Conservation (phyloP, 2,329 filamentous ascomycete genomes). For the Neoscytalidium dimidiatum region DNA sequence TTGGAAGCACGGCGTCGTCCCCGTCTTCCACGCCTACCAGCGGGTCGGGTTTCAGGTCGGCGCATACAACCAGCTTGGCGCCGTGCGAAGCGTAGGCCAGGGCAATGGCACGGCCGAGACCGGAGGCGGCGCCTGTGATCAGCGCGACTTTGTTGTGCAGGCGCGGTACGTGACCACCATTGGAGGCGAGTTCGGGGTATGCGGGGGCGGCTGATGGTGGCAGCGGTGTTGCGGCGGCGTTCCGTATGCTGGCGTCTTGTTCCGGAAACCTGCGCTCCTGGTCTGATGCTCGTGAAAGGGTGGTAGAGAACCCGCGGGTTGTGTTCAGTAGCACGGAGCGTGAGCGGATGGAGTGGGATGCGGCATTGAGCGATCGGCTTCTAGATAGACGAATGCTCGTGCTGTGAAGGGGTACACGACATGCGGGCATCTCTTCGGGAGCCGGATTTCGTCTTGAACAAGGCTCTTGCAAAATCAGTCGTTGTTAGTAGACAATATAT, state of each 20-base stretch:
- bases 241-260: neutral
- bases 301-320: neutral
- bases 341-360: neutral
- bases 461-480: neutral
- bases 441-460: neutral
- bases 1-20: neutral
- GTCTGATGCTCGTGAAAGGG: neutral
- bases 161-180: conserved; percentile 3
- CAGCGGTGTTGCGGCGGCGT: neutral
- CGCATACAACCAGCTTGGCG: conserved; percentile 25
- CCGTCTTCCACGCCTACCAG: neutral
- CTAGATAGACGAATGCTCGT: neutral
- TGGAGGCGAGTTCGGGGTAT: neutral
- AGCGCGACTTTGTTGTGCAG: conserved; percentile 29
- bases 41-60: conserved; percentile 21
- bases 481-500: neutral
- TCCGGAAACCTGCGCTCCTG: neutral
- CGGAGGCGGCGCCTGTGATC: conserved; percentile 35
- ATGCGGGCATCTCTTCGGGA: neutral
- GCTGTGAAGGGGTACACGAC: neutral
- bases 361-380: neutral
- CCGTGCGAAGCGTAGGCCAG: conserved; percentile 21
- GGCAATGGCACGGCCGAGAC: conserved; percentile 32
- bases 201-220: neutral
- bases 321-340: neutral